Evolutionary conservation across 192 early-diverging fungal species (phyloP).

Genomic region (Coemansia sp.): DNA sequence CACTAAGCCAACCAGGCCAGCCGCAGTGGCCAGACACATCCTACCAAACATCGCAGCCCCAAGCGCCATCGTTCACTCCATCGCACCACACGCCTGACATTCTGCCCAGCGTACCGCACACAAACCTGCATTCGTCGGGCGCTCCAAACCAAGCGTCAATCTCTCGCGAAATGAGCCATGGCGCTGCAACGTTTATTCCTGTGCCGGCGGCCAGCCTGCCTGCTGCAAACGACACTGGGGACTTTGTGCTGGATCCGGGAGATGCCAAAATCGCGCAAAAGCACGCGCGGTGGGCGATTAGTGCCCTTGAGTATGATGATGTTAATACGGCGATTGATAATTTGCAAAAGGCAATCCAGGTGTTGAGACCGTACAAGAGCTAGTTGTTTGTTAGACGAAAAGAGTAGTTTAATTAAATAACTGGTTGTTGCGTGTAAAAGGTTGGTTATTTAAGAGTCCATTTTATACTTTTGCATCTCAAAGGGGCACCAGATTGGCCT

Average conservation of each 20-base stretch:
- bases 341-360: constrained; percentile 65
- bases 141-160: background rate
- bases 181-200: constrained; percentile 36
- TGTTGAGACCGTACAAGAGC: constrained; percentile 26
- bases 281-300: constrained; percentile 86
- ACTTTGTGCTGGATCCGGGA: constrained; percentile 50
- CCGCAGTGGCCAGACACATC: background rate
- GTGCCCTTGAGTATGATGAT: constrained; percentile 94
- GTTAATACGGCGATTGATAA: constrained; percentile 80
- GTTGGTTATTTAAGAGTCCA: too few species aligned
- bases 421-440: too few species aligned
- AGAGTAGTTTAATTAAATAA: too few species aligned
- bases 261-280: constrained; percentile 77
- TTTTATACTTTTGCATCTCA: too few species aligned
- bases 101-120: constrained; percentile 32
- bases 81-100: constrained; percentile 2
- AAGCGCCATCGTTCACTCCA: background rate
- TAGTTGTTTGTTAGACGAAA: too few species aligned
- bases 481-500: too few species aligned
- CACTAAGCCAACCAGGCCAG: background rate
- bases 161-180: background rate
- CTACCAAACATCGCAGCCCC: background rate
- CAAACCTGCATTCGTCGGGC: background rate
- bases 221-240: background rate
- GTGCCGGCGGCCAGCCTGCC: constrained; percentile 39